Base-by-base conservation (phyloP, 2,329 filamentous ascomycete species). In the Xylariaceae sp. region DNA sequence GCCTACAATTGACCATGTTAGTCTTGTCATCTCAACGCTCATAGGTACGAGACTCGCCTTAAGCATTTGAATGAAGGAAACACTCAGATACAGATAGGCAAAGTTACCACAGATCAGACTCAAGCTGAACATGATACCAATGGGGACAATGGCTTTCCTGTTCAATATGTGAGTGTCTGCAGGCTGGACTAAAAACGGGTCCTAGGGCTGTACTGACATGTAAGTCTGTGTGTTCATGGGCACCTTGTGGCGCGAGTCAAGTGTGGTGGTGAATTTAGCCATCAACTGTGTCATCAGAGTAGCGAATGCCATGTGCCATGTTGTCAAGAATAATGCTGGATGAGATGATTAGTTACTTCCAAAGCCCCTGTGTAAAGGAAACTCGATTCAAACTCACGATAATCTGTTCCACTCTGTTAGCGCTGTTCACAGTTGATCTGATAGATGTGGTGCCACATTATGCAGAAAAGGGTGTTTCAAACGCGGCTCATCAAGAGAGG, bases 21-120 rank as follows among this genome's bases (percentile, higher is more conserved):
- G 51, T 35, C 42, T n/a, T 11, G n/a, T 1, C 5, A 12, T 12
- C 12, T 31, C 12, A 39, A 38, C 2, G 6, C 14, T 58, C 77
- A 31, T 22, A 38, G 32, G 31, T 39, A 30, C 43, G 27, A 30
- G 35, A 54, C 49, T 43, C 30, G 74, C 71, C 71, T 79, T 87
- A 65, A 87, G 78, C 81, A 87, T 86, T 71, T 87, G 83, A 57
- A 86, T 86, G 66, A 86, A 86, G 43, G 83, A 77, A 47, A 87
- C 82, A 49, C 77, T 83, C 53, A 86, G 75, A 66, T 86, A 85
- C 45, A 87, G 75, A 65, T 87, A 87, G 56, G 83, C 80, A 64
- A 85, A 71, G 69, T 87, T 87, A 58, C 81, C 82, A 66, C 80
- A 85, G 63, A 87, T 74, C 64, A 87, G 77, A 55, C 80, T 83